Conservation (phyloP, 2,329 filamentous ascomycete species). For the Seiridium unicorne region DNA sequence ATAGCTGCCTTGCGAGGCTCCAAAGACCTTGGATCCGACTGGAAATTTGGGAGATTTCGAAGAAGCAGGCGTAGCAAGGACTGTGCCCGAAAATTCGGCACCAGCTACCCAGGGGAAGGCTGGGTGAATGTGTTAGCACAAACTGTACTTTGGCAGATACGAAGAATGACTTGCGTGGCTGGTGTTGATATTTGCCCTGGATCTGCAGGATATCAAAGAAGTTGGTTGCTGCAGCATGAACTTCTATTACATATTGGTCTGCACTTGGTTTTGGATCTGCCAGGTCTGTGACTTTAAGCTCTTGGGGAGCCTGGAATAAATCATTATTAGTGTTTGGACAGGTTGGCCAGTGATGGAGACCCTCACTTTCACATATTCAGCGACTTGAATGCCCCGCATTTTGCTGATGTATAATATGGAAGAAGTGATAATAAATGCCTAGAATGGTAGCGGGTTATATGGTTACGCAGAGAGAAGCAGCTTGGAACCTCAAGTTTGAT, state of each 20-base stretch:
- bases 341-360: not conserved
- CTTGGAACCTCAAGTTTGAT: no score
- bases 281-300: constrained; percentile 73
- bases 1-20: constrained; percentile 82
- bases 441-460: not conserved
- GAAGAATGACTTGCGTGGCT: constrained; percentile 56
- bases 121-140: constrained; percentile 17
- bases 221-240: constrained; percentile 86
- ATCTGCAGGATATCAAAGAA: constrained; percentile 98
- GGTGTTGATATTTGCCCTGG: constrained; percentile 91
- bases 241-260: constrained; percentile 80
- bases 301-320: constrained; percentile 63
- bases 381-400: constrained; percentile 76
- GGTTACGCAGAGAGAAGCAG: no score
- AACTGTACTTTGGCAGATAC: not conserved
- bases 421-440: not conserved
- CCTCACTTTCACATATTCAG: constrained; percentile 70
- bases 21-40: constrained; percentile 81
- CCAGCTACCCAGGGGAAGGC: constrained; percentile 85
- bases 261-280: constrained; percentile 70
- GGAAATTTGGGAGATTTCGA: constrained; percentile 59
- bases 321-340: not conserved
- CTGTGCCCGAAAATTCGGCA: constrained; percentile 79
- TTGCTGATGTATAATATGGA: constrained; percentile 22
- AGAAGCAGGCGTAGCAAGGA: constrained; percentile 64